Base-by-base conservation (phyloP, 768 basidiomycete genomes). In the Pulveroboletus sp. region DNA sequence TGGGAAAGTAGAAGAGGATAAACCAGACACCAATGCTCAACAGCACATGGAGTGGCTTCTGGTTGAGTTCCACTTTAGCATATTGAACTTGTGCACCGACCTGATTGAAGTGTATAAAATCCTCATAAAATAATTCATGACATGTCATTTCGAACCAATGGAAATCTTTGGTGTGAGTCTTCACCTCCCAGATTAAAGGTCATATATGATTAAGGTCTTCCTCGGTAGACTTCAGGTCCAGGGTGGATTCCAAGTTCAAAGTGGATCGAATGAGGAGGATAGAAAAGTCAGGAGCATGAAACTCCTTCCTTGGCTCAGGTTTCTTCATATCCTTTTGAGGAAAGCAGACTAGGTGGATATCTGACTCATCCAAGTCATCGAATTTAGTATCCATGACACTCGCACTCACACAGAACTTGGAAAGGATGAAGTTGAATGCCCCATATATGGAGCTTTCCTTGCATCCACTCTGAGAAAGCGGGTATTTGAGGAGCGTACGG, bases 391-490 rank as follows among this genome's bases (percentile, higher is more conserved):
- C 32, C 2, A 34, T 30, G 23, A 49, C 47, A 5, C 5, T 35
- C 13, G 47, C 26, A 13, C 24, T 36, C 4, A 19, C 26, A 26
- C 47, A 49, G 17, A 35, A 49, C 8, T 29, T 13, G 19, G 24
- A 27, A 5, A 49, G 17, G 29, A 49, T 37, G 16, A 30, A 49
- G 34, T 11, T 36, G 3, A 43, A 5, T 19, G 41, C 40, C 6
- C 47, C 34, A 16, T 49, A 49, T 2, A 49, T 35, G 1, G 47
- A 43, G 26, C 41, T 49, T 43, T 49, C 47, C 16, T 41, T 42
- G 30, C n/a, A 29, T 29, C 27, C 27, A 13, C 1, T 27, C 2
- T 9, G 17, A 41, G 26, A 24, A 8, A 4, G 13, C 11, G 47
- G 31, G 9, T 48, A 48, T n/a, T 41, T 17, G 17, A 41, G 24